Percentiles rank a stretch among this genome's conserved stretches.
Conservation (phyloP, 2,329 filamentous ascomycete genomes). For the Dothistroma pini region DNA sequence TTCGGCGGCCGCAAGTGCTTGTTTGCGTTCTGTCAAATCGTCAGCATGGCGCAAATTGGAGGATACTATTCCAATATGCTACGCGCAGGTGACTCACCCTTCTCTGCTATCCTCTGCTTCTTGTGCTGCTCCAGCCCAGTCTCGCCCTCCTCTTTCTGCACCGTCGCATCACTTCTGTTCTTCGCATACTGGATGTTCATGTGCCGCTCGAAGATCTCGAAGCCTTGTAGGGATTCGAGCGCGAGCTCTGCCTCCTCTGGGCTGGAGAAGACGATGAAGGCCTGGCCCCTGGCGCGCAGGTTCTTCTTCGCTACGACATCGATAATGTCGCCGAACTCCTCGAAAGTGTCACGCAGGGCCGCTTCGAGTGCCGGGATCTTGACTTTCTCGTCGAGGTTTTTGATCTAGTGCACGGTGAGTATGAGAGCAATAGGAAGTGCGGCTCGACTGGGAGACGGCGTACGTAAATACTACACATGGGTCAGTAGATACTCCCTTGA, state of each 20-base stretch:
- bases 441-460: slow-evolving; percentile 2
- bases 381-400: slow-evolving; percentile 89
- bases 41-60: slow-evolving; percentile 4
- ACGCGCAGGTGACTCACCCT: no score
- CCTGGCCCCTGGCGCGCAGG: slow-evolving; percentile 88
- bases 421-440: slow-evolving; percentile 4
- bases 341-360: slow-evolving; percentile 73
- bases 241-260: slow-evolving; percentile 75
- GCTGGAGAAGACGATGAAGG: slow-evolving; percentile 86
- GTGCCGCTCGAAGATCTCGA: slow-evolving; percentile 86
- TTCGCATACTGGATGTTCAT: slow-evolving; percentile 82
- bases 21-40: slow-evolving; percentile 60
- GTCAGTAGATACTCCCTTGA: slow-evolving; percentile 23
- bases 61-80: slow-evolving; percentile 41
- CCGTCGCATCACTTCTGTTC: slow-evolving; percentile 81
- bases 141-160: slow-evolving; percentile 66
- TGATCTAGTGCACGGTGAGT: slow-evolving; percentile 46
- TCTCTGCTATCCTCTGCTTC: slow-evolving; percentile 77
- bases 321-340: slow-evolving; percentile 79
- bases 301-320: slow-evolving; percentile 88
- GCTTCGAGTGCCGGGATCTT: slow-evolving; percentile 74
- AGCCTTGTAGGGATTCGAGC: slow-evolving; percentile 85
- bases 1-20: slow-evolving; percentile 75
- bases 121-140: slow-evolving; percentile 89
- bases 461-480: slow-evolving; percentile 33